phyloP scores from a whole-genome alignment of 768 basidiomycete genomes.

The Mycena epipterygia region DNA sequence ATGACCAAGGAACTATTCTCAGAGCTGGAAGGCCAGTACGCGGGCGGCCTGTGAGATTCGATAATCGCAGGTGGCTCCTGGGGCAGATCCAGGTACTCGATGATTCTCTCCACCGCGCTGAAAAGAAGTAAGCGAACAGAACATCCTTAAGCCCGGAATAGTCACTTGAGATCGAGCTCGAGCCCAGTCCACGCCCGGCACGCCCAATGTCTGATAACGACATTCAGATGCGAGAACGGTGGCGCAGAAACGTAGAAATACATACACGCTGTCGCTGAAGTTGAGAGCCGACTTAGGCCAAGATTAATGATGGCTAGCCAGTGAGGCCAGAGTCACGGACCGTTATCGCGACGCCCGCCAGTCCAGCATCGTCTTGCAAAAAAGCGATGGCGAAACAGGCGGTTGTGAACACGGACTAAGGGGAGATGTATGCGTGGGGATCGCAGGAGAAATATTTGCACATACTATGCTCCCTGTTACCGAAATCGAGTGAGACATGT shows the following conservation, averaged over 20 bases:
- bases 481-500: background rate
- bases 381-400: conserved; percentile 81
- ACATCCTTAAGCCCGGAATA: background rate
- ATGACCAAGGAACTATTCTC: conserved; percentile 68
- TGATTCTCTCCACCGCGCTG: conserved; percentile 90
- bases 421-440: background rate
- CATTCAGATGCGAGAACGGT: no score
- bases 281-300: conserved; percentile 8
- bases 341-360: conserved; percentile 62
- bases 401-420: conserved; percentile 75
- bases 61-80: conserved; percentile 87
- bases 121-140: background rate
- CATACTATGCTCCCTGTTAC: background rate
- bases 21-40: conserved; percentile 91
- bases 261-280: conserved; percentile 43
- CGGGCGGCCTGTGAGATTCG: conserved; percentile 81
- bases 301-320: conserved; percentile 55
- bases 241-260: no score
- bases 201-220: no score
- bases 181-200: conserved; percentile 23
- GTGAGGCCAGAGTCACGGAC: conserved; percentile 46
- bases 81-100: conserved; percentile 91
- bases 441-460: background rate
- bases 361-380: conserved; percentile 64
- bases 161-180: conserved; percentile 25